Evolutionary conservation across 352 stramenopile genomes (phyloP), one percentile per base, ranked within the genome.

Genomic region (Phytopythium oedochilum): DNA sequence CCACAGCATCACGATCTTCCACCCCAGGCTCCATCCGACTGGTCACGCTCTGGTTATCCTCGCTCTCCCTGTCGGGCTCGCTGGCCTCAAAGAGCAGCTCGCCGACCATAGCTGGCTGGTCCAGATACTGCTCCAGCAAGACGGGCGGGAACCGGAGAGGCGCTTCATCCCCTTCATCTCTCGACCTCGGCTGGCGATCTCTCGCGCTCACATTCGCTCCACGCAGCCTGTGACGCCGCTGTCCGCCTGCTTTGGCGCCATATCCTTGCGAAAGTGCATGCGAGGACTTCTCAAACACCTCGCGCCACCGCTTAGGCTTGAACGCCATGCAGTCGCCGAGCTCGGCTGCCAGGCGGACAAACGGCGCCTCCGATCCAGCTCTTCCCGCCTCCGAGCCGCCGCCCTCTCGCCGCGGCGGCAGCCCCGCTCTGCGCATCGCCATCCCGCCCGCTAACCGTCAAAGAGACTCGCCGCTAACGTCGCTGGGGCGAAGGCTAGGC

Each of bases 271-370:
- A 40, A 18, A 86, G 54, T 34, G 75, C 46, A 2, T 47, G 47
- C 3, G 55, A 59, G 0, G 72, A 82, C 39, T 71, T 68, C 18
- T 76, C 66, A 50, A 89, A 50, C 51, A 86, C 70, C 0, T 65
- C 46, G 2, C 61, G 63, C 76, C 76, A 89, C 54, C 71, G 71
- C 58, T 73, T 83, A 43, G 78, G 76, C 56, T 86, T 63, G 44
- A 86, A 89, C 6, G 63, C 57, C 55, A 73, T 75, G 61, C 78
- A 89, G 20, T 47, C 43, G 53, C 73, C 47, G 48, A 89, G 44
- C 12, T 78, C 75, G 0, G 51, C 66, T 23, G 74, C 75, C 44
- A 89, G 59, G 17, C 60, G 67, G 55, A 89, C 64, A 22, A 73
- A 86, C 44, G 73, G 29, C 47, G 31, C 29, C 45, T 52, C 45